Conservation (phyloP, 2,329 filamentous ascomycete species). For the Aureobasidium sp. region DNA sequence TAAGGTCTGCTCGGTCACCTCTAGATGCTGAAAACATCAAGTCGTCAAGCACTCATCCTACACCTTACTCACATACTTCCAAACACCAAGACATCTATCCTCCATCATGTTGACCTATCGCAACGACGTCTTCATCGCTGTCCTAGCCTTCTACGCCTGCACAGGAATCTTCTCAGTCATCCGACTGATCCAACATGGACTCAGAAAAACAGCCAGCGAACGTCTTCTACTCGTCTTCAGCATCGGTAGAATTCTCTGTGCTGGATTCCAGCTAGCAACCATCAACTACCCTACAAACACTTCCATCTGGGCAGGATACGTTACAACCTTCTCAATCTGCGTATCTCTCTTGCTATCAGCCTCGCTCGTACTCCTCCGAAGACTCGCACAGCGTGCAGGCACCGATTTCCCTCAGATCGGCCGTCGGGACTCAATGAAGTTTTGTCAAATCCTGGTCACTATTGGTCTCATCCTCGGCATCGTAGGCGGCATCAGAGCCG, state of each 20-base stretch:
- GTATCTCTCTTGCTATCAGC: conserved; percentile 21
- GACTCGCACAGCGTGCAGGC: conserved; percentile 16
- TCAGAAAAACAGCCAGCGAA: conserved; percentile 17
- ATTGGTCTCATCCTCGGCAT: conserved; percentile 20
- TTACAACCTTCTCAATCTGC: conserved; percentile 20
- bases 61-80: not conserved
- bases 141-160: conserved; percentile 20
- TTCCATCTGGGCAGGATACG: conserved; percentile 15
- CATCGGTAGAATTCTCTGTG: conserved; percentile 21
- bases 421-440: conserved; percentile 13
- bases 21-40: not conserved
- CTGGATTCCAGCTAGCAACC: conserved; percentile 19
- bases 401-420: conserved; percentile 6
- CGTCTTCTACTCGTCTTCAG: conserved; percentile 20
- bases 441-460: conserved; percentile 17
- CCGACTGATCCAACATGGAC: conserved; percentile 18
- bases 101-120: conserved; percentile 5
- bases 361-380: conserved; percentile 18
- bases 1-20: not conserved
- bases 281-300: conserved; percentile 15
- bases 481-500: conserved; percentile 17
- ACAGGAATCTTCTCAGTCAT: not conserved
- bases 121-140: conserved; percentile 19
- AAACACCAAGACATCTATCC: not conserved
- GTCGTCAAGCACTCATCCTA: not conserved